Percentiles rank a stretch among this genome's conserved stretches.
Evolutionary conservation across 1,139 yeast genomes (phyloP).

Genomic region (Ogataea hybrid): DNA sequence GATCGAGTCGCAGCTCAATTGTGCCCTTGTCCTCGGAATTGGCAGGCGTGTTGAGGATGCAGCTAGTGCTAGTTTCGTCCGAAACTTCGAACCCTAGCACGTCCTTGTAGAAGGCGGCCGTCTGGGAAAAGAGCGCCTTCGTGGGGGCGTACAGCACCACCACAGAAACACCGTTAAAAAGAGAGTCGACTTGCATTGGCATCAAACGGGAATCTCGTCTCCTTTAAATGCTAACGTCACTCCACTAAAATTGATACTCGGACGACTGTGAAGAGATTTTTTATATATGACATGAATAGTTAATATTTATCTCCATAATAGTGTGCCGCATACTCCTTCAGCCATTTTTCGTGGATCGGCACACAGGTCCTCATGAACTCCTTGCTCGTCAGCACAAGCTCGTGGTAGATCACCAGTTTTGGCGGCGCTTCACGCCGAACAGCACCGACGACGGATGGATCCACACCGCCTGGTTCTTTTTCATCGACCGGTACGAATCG

Average conservation of each 20-base stretch:
- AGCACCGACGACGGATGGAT: constrained; percentile 83
- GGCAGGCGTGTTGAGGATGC: constrained; percentile 35
- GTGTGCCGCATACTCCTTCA: constrained; percentile 65
- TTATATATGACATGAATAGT: neutral
- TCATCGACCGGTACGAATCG: constrained; percentile 62
- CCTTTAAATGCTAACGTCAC: constrained; percentile 5
- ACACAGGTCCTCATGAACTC: constrained; percentile 90
- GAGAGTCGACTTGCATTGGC: constrained; percentile 17
- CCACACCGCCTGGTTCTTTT: constrained; percentile 62
- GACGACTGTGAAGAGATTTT: constrained; percentile 5
- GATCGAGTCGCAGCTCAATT: constrained; percentile 31
- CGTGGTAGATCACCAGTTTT: constrained; percentile 72
- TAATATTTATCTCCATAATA: constrained; percentile 32
- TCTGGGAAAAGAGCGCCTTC: constrained; percentile 35
- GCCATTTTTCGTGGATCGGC: constrained; percentile 62
- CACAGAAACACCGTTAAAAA: constrained; percentile 53
- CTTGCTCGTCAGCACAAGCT: constrained; percentile 78
- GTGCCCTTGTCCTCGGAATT: constrained; percentile 36
- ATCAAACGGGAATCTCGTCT: constrained; percentile 4
- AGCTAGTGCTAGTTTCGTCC: constrained; percentile 28
- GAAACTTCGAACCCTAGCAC: constrained; percentile 42
- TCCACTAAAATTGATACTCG: constrained; percentile 6
- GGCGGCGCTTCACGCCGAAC: constrained; percentile 62
- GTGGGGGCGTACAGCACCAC: constrained; percentile 45
- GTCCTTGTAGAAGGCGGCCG: constrained; percentile 47